Evolutionary conservation across 768 basidiomycete genomes (phyloP).

Genomic region (Suillus hirtellus): DNA sequence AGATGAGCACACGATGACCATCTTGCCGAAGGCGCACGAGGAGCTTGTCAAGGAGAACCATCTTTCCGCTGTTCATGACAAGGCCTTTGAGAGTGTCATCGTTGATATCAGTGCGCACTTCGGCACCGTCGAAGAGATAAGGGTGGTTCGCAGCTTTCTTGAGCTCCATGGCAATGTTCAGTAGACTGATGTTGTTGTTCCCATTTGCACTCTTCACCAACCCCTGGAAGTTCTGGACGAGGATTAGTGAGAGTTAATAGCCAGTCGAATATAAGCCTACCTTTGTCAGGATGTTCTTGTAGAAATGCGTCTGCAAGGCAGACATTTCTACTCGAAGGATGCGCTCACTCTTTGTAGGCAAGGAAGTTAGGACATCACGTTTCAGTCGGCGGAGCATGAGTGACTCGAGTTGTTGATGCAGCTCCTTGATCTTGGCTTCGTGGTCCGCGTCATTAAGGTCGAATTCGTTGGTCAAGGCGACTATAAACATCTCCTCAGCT

Average conservation of each 20-base stretch:
- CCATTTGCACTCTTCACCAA: constrained; percentile 88
- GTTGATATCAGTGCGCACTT: constrained; percentile 54
- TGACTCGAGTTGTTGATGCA: constrained; percentile 89
- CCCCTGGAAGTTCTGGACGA: constrained; percentile 82
- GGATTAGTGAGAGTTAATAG: constrained; percentile 10
- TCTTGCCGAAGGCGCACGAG: constrained; percentile 87
- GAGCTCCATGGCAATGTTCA: constrained; percentile 99
- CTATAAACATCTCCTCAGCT: constrained; percentile 40
- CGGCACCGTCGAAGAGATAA: constrained; percentile 96
- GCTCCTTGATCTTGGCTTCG: constrained; percentile 91
- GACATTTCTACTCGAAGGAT: constrained; percentile 98
- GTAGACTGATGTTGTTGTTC: constrained; percentile 87
- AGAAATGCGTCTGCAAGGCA: constrained; percentile 94
- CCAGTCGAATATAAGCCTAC: constrained; percentile 36
- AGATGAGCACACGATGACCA: constrained; percentile 96
- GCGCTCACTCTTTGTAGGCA: constrained; percentile 97
- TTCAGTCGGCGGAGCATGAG: constrained; percentile 96
- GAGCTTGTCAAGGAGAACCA: constrained; percentile 97
- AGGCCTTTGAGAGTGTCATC: constrained; percentile 94
- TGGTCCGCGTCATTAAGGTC: constrained; percentile 93
- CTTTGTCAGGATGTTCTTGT: constrained; percentile 97
- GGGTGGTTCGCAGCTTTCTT: constrained; percentile 99
- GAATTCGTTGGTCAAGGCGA: constrained; percentile 92
- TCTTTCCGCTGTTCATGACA: constrained; percentile 97
- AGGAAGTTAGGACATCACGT: constrained; percentile 91